Conservation (phyloP, 2,329 filamentous ascomycete genomes). For the Apiospora saccharicola region DNA sequence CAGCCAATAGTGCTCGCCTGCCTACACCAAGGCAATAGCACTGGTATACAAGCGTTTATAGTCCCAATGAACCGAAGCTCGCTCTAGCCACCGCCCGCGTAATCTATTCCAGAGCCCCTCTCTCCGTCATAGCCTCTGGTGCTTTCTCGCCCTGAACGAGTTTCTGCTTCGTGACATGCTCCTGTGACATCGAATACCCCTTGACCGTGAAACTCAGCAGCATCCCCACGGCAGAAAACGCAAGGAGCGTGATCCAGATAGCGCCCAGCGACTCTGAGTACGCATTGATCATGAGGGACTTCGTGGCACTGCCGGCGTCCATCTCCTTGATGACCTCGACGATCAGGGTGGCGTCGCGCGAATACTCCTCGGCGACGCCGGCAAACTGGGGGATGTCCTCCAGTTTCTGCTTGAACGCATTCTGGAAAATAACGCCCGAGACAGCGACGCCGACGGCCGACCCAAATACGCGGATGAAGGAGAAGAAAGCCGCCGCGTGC, state of each 20-base stretch:
- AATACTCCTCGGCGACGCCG: constrained; percentile 33
- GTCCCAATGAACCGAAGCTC: background rate
- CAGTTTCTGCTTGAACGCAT: constrained; percentile 62
- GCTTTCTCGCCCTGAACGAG: constrained; percentile 31
- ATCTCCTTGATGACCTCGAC: constrained; percentile 62
- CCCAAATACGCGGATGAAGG: constrained; percentile 71
- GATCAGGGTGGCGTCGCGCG: constrained; percentile 59
- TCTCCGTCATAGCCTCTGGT: background rate
- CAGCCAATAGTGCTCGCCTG: too few species aligned
- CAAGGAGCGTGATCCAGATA: constrained; percentile 27
- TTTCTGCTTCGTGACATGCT: constrained; percentile 41
- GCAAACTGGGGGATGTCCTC: constrained; percentile 56
- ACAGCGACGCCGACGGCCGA: constrained; percentile 72
- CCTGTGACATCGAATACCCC: constrained; percentile 41
- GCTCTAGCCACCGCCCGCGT: background rate
- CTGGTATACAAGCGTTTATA: background rate
- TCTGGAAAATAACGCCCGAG: constrained; percentile 75
- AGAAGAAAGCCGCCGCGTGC: constrained; percentile 70
- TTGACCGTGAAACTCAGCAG: constrained; percentile 44
- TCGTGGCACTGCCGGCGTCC: constrained; percentile 45
- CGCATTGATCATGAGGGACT: constrained; percentile 40
- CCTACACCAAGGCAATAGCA: background rate
- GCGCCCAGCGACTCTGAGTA: constrained; percentile 26
- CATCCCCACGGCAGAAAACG: constrained; percentile 28
- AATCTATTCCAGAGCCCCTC: background rate